Base-by-base conservation (phyloP, 148 eudicot genomes). In the Camellia lanceoleosa region DNA sequence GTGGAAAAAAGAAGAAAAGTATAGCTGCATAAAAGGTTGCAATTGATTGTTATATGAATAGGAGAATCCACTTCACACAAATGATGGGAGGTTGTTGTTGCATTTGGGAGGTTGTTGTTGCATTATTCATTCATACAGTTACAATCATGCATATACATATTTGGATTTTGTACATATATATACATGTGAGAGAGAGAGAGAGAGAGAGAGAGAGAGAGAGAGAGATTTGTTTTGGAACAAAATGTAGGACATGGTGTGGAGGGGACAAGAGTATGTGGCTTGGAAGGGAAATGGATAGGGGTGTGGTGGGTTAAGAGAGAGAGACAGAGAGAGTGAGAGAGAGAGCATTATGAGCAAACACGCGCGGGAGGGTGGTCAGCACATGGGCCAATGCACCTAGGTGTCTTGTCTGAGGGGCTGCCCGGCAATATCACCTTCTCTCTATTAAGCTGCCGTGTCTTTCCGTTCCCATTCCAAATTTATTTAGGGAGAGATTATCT, bases 331-430 rank as follows among this genome's bases (percentile, higher is more conserved):
- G 4, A 67, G n/a, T 15, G n/a, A 9, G 1, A 68, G 10, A n/a
- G 49, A 68, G 51, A 43, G 71, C 49, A 14, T 43, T 42, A 15
- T 42, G 47, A 68, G 51, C 51, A 41, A 14, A 68, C 71, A 42
- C 51, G 43, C 51, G 51, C 49, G 43, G n/a, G 71, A 67, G 47
- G 47, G 71, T 14, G 51, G 71, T 20, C 8, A 43, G 43, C 71
- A 68, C 71, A 42, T 68, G 71, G 71, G 71, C 71, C 71, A 68
- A 15, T 49, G 18, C 9, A 42, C 18, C 71, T 41, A 10, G 51
- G 71, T 46, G 71, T 14, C 49, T 42, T 68, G 51, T 43, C 71
- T 42, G 71, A 12, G 49, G 71, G 71, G 51, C 51, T 14, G 16
- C 19, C 71, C 47, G 2, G 43, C 68, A 64, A 23, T 3, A 8